Evolutionary conservation across 768 basidiomycete species (phyloP), one percentile per base, ranked within the genome.

Genomic region (Leccinellum luteum): DNA sequence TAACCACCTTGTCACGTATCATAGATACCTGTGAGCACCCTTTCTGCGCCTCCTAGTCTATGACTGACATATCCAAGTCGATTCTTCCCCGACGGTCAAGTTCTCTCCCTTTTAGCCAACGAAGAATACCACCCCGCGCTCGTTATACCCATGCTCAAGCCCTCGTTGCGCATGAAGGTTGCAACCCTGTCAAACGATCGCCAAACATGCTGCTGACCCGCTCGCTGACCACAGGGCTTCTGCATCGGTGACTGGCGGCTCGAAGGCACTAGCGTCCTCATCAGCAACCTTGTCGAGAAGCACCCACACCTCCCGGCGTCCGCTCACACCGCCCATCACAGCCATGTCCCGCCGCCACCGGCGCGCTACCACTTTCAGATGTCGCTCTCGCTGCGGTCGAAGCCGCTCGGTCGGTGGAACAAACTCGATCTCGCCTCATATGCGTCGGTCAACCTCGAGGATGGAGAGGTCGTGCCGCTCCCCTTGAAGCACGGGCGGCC

Each of bases 1-100:
- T 58, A 90, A 76, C 67, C 92, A 96, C 66, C 79, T 94, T 57
- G 84, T 97, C 66, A 95, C 92, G 6, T 97, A 96, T 71, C 91
- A 95, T 66, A 90, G 94, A 31, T 96, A 92, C 71, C 79, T 97
- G 86, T 90, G 62, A 72, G 87, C 64, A 8, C 7, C n/a, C 3
- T 14, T 19, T 47, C 30, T 23, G 5, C 27, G 30, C 30, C 34
- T 21, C 27, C 51, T 59, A 45, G 6, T 25, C 34, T 30, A 45
- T 5, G 2, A 3, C 41, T 61, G 38, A 68, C 49, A 13, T 49
- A 13, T 54, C 30, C 1, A 64, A 92, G 90, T 47, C 91, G 94
- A 27, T 96, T 96, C 76, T 89, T 89, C 63, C 86, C 92, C 0
- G 84, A 91, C 60, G 94, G 94, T 2, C 82, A 85, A 66, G 94